A percentile compares a stretch with the other conserved stretches of the same genome.
These are phyloP conservation scores for Ophiostoma sp. DNA, from an alignment of 2,329 filamentous ascomycete species.

Conservation along the genomic window DNA sequence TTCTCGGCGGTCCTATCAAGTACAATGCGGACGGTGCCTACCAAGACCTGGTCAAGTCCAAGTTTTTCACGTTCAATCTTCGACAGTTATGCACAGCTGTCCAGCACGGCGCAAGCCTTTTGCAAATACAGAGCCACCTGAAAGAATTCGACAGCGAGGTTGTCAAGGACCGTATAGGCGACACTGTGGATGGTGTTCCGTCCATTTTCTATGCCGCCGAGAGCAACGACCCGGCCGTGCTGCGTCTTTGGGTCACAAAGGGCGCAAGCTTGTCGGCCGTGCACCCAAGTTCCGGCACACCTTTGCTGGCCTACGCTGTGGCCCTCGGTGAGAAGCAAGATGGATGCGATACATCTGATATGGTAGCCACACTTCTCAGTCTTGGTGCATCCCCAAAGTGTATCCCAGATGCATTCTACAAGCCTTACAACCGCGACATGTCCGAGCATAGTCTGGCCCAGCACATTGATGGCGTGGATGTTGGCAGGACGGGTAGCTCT, in stretches of 20 bases:
- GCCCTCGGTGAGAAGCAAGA: slow-evolving; percentile 14
- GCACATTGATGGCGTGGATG: not conserved
- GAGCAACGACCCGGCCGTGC: slow-evolving; percentile 17
- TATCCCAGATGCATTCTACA: slow-evolving; percentile 21
- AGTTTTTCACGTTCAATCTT: not conserved
- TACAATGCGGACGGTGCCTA: not conserved
- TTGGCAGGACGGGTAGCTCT: not conserved
- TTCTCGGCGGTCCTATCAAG: not conserved
- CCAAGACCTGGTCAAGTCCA: not conserved
- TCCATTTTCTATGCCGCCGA: slow-evolving; percentile 24
- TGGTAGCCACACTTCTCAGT: slow-evolving; percentile 23
- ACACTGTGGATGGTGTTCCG: slow-evolving; percentile 20
- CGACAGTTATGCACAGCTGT: not conserved
- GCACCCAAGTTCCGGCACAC: not conserved
- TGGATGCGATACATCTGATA: slow-evolving; percentile 13
- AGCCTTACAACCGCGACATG: slow-evolving; percentile 18
- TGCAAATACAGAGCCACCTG: not conserved
- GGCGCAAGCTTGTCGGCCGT: not conserved
- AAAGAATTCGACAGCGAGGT: not conserved
- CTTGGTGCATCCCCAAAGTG: slow-evolving; percentile 20
- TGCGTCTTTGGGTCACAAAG: slow-evolving; percentile 22
- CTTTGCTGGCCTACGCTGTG: not conserved
- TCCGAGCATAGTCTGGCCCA: not conserved
- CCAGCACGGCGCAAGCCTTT: not conserved
- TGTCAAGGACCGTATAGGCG: not conserved